Evolutionary conservation across 2,329 filamentous ascomycete species (phyloP).

Genomic region (Didymella keratinophila): DNA sequence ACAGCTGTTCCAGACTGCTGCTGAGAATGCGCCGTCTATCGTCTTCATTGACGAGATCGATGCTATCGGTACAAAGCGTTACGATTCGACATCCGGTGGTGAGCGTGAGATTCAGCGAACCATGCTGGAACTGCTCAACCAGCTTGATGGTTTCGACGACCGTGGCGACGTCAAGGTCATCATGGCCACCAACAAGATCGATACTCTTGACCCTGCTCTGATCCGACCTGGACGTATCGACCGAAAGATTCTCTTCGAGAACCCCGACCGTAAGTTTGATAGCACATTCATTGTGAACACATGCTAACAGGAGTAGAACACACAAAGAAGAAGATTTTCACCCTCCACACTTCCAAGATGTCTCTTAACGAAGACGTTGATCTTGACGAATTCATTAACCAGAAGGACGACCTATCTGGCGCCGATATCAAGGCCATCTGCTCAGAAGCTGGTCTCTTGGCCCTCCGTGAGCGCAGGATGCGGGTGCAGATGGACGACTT

Average conservation of each 20-base stretch:
- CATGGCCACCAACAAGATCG: constrained; percentile 99
- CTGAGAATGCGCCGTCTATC: constrained; percentile 94
- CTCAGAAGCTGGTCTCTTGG: constrained; percentile 94
- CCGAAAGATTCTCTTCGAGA: constrained; percentile 88
- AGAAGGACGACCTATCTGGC: constrained; percentile 96
- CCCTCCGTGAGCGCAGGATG: constrained; percentile 93
- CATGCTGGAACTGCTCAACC: constrained; percentile 97
- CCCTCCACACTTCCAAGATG: constrained; percentile 98
- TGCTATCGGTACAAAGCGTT: constrained; percentile 97
- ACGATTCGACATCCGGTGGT: constrained; percentile 95
- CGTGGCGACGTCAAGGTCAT: constrained; percentile 99
- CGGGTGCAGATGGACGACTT: constrained; percentile 99
- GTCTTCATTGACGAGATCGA: constrained; percentile 99
- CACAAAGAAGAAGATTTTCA: constrained; percentile 98
- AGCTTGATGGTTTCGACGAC: constrained; percentile 98
- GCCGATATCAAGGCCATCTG: constrained; percentile 99
- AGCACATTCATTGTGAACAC: not conserved
- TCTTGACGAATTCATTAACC: constrained; percentile 95
- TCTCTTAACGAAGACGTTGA: constrained; percentile 96
- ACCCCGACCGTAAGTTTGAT: constrained; percentile 67
- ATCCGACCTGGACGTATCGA: constrained; percentile 98
- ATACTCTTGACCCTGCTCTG: constrained; percentile 92
- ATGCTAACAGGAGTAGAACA: constrained; percentile 75
- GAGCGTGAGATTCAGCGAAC: constrained; percentile 98
- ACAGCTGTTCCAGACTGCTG: constrained; percentile 95